Conservation (phyloP, 805 yeast genomes). For the Candida maesae region DNA sequence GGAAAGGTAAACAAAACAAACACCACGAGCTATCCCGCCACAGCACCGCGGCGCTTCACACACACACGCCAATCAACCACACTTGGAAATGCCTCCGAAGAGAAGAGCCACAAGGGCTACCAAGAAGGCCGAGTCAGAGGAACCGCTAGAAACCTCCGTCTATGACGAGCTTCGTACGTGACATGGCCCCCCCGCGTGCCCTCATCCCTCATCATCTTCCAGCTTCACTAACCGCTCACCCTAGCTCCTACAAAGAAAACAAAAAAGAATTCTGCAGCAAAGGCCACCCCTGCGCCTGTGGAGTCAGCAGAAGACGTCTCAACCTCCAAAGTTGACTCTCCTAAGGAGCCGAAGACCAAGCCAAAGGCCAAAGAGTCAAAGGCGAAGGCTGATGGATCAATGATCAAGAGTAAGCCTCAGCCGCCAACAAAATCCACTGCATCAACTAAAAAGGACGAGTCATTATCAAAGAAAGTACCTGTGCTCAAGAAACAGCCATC, state of each 20-base stretch:
- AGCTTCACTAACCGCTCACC: conserved; percentile 1
- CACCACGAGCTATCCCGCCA: background rate
- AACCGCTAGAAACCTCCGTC: background rate
- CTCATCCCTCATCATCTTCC: no score
- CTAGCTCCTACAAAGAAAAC: conserved; percentile 6
- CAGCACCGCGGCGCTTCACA: no score
- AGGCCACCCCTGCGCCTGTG: background rate
- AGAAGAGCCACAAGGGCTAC: conserved; percentile 22
- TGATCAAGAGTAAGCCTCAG: background rate
- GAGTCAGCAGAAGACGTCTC: no score
- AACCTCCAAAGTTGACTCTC: background rate
- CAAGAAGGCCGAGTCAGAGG: conserved; percentile 8
- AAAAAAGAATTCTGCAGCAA: conserved; percentile 3
- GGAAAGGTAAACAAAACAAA: background rate
- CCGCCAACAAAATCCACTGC: background rate
- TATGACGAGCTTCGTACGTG: conserved; percentile 10
- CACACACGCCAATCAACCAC: no score
- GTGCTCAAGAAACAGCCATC: conserved; percentile 4
- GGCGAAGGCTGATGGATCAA: background rate
- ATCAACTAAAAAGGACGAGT: no score
- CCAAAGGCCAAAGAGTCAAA: background rate
- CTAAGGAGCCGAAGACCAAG: background rate
- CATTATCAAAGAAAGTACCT: background rate
- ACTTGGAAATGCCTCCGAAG: conserved; percentile 23
- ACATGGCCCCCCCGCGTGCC: no score